Evolutionary conservation across 163 green algal species (phyloP).

Genomic region (Coccomyxa subellipsoidea): DNA sequence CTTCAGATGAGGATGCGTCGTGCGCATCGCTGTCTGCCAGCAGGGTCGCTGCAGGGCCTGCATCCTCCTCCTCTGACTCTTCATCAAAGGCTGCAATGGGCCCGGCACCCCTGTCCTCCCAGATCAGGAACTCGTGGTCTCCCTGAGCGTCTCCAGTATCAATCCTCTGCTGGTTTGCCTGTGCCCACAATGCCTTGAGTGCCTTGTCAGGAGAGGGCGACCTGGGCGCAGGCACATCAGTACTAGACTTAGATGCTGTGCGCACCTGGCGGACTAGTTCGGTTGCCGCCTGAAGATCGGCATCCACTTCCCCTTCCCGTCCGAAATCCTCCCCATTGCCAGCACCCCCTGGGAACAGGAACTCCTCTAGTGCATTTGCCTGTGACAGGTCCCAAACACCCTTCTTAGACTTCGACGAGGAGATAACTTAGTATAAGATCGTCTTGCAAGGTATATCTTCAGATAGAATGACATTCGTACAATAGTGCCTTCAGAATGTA

Average conservation of each 20-base stretch:
- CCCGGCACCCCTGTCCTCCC: not conserved
- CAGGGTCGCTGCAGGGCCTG: not conserved
- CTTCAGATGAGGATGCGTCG: not conserved
- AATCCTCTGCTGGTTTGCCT: not conserved
- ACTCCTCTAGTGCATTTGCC: constrained; percentile 34
- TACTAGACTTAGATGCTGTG: too few species aligned
- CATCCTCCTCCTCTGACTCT: not conserved
- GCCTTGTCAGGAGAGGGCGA: too few species aligned
- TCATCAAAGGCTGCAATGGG: not conserved
- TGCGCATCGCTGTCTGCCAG: not conserved
- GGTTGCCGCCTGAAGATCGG: not conserved
- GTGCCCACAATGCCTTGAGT: too few species aligned
- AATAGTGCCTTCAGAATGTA: not conserved
- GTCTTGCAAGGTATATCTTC: too few species aligned
- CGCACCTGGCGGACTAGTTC: not conserved
- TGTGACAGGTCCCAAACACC: constrained; percentile 11
- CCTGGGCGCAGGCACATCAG: too few species aligned
- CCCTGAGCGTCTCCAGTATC: not conserved
- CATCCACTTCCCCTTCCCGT: not conserved
- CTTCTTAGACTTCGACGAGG: too few species aligned
- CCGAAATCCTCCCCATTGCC: constrained; percentile 11
- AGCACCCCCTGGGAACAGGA: constrained; percentile 31
- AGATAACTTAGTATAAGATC: too few species aligned
- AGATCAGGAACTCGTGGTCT: not conserved
- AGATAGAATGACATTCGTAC: too few species aligned